phyloP scores from a whole-genome alignment of 306 rosid species.

The Quercus berberidifolia region DNA sequence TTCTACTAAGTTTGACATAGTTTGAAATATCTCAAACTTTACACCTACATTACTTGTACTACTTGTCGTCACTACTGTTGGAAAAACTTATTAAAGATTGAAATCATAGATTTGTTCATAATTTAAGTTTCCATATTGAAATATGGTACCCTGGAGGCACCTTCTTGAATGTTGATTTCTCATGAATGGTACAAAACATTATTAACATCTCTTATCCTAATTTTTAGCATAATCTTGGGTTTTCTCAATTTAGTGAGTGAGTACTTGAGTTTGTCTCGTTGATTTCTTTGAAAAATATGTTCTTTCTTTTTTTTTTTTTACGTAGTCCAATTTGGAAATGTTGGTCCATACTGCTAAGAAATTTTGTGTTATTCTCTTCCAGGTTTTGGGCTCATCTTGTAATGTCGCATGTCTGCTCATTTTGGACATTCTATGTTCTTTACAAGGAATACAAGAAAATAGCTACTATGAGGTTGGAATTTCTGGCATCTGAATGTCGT shows the following conservation, averaged over 20 bases:
- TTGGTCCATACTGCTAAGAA: constrained; percentile 8
- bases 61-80: background rate
- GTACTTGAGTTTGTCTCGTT: background rate
- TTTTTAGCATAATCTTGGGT: background rate
- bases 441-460: constrained; percentile 63
- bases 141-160: background rate
- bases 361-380: constrained; percentile 15
- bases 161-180: background rate
- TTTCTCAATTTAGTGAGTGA: background rate
- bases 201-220: background rate
- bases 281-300: background rate
- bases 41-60: background rate
- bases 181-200: background rate
- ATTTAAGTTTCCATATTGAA: background rate
- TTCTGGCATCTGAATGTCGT: constrained; percentile 71
- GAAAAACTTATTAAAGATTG: background rate
- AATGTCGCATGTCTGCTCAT: constrained; percentile 75
- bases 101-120: background rate
- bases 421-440: constrained; percentile 78
- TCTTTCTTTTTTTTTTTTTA: background rate
- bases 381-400: constrained; percentile 79
- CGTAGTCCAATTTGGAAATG: background rate
- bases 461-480: constrained; percentile 65
- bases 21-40: background rate
- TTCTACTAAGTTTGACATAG: background rate